These are phyloP conservation scores for Kwoniella mangroviensis DNA, from an alignment of 768 basidiomycete species.

Conservation along the genomic window DNA sequence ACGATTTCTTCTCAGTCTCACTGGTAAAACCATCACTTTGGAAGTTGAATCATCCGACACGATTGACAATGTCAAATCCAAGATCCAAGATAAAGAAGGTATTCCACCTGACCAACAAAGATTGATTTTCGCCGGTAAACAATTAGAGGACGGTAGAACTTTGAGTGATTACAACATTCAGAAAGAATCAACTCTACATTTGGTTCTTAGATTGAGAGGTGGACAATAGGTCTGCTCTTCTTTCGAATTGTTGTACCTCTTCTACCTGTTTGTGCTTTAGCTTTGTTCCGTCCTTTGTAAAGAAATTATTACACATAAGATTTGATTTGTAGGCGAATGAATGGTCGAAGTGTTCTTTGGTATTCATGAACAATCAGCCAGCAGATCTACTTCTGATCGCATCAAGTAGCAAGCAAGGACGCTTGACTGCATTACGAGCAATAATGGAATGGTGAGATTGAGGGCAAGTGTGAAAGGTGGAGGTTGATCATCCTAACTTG, in stretches of 20 bases:
- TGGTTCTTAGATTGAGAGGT: constrained; percentile 97
- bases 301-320: neutral
- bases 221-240: constrained; percentile 71
- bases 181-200: constrained; percentile 97
- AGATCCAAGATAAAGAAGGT: constrained; percentile 57
- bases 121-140: constrained; percentile 56
- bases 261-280: neutral
- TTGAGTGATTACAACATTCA: constrained; percentile 65
- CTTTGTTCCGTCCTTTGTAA: constrained; percentile 5
- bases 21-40: constrained; percentile 47
- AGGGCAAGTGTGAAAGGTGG: neutral
- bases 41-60: constrained; percentile 52
- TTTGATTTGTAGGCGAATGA: neutral
- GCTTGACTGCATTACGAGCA: neutral
- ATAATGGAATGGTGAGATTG: too few species aligned
- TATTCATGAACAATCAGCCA: neutral
- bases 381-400: too few species aligned
- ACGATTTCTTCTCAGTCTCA: constrained; percentile 16
- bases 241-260: constrained; percentile 5
- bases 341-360: neutral
- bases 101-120: constrained; percentile 57
- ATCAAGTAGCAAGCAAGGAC: neutral
- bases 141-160: constrained; percentile 53
- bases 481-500: constrained; percentile 12
- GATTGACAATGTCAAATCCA: constrained; percentile 54